Conservation (phyloP, 2,329 filamentous ascomycete species). For the Verticillium alfalfae region DNA sequence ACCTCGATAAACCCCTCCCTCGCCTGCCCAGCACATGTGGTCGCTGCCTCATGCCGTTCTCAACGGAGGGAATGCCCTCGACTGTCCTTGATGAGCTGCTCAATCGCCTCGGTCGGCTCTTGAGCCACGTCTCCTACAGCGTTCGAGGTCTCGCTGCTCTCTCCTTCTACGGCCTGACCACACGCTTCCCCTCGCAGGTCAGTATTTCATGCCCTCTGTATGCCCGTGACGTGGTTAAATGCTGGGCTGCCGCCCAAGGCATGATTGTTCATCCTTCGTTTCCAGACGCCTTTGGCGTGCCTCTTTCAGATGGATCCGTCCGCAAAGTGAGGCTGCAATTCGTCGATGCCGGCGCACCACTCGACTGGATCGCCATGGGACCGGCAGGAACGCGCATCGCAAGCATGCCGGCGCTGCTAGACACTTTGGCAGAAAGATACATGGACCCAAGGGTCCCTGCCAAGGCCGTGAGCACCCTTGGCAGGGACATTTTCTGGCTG, state of each 20-base stretch:
- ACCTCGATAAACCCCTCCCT: neutral
- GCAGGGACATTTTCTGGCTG: slow-evolving; percentile 26
- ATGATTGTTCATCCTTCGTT: slow-evolving; percentile 21
- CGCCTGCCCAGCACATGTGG: slow-evolving; percentile 1
- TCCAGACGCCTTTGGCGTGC: slow-evolving; percentile 35
- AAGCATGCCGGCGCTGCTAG: slow-evolving; percentile 25
- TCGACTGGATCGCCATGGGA: slow-evolving; percentile 9
- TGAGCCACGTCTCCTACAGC: slow-evolving; percentile 39
- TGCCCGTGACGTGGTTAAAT: slow-evolving; percentile 25
- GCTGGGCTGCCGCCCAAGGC: slow-evolving; percentile 33
- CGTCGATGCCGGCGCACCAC: slow-evolving; percentile 17
- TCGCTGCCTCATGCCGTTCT: neutral
- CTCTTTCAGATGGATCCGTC: slow-evolving; percentile 25
- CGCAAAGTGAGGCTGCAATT: slow-evolving; percentile 31
- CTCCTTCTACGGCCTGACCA: slow-evolving; percentile 32
- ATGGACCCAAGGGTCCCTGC: slow-evolving; percentile 9
- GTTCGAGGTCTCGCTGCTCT: slow-evolving; percentile 41
- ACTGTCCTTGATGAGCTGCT: slow-evolving; percentile 30
- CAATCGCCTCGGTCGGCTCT: slow-evolving; percentile 24
- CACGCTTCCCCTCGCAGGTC: slow-evolving; percentile 22
- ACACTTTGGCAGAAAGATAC: slow-evolving; percentile 27
- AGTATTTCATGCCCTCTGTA: slow-evolving; percentile 33
- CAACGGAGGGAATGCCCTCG: slow-evolving; percentile 15
- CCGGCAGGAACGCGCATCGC: slow-evolving; percentile 16
- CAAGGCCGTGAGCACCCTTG: slow-evolving; percentile 13